Conservation (phyloP, 495 filamentous ascomycete genomes). For the Saxophila tyrrhenica region DNA sequence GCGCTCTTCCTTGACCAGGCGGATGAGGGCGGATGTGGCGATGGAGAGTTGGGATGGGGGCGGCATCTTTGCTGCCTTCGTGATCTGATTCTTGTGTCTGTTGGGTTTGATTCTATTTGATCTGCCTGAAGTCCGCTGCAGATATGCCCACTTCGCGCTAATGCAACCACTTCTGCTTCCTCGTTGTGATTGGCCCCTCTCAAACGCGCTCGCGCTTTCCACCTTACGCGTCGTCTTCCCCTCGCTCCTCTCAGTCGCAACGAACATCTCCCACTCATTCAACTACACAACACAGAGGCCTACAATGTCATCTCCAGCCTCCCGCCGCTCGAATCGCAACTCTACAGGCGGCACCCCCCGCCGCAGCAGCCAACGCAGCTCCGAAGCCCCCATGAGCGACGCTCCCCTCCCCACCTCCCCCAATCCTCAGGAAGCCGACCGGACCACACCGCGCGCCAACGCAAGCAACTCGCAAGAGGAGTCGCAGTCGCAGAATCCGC, state of each 20-base stretch:
- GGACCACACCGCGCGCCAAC: conserved; percentile 14
- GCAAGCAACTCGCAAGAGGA: conserved; percentile 6
- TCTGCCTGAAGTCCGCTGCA: background rate
- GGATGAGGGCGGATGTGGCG: conserved; percentile 58
- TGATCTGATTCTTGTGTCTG: background rate
- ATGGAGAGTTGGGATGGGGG: conserved; percentile 63
- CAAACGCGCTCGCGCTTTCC: too few species aligned
- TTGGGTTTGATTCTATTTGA: background rate
- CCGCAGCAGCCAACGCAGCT: conserved; percentile 41
- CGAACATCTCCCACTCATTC: background rate
- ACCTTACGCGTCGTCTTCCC: background rate
- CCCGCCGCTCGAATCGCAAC: conserved; percentile 33
- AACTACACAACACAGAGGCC: background rate
- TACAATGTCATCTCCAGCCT: conserved; percentile 20
- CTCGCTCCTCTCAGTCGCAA: background rate
- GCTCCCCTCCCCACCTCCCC: conserved; percentile 33
- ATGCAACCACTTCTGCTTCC: too few species aligned
- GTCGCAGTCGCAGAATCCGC: conserved; percentile 17
- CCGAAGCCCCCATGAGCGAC: conserved; percentile 41
- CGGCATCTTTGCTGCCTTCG: conserved; percentile 41
- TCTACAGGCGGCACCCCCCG: conserved; percentile 47
- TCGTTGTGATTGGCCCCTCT: too few species aligned
- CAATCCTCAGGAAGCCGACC: conserved; percentile 29
- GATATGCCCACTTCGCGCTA: too few species aligned
- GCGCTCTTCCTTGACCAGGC: conserved; percentile 81